Base-by-base conservation (phyloP, 106 monocot genomes). In the Dactylorhiza incarnata region DNA sequence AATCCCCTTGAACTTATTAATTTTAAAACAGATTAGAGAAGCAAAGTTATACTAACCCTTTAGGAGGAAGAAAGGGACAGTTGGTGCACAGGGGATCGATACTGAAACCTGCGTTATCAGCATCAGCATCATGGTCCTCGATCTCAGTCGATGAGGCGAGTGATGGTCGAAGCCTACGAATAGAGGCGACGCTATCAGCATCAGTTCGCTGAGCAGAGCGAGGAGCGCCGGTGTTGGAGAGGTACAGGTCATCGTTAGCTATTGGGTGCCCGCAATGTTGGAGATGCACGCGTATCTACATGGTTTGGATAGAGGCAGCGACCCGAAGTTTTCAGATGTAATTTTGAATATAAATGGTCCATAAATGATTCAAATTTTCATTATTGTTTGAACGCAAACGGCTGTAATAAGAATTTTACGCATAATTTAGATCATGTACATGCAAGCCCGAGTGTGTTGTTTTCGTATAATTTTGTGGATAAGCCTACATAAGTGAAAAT, bases 201-300 rank as follows among this genome's bases (percentile, higher is more conserved):
- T 86, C 72, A 68, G 73, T 80, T 78, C 89, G 75, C 77, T 76
- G 53, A 67, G 81, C 37, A 56, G 89, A 90, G 73, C 85, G 85
- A 81, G 80, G 72, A 71, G 72, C 61, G 67, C 81, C 78, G 62
- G 45, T 45, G 17, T 84, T 77, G 16, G 85, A 85, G 24, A 88
- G 86, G 66, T 96, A 96, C 49, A 96, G 67, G 14, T 55, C 65
- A 74, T 96, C 96, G 83, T 96, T 96, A 24, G 84, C 91, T 76
- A 96, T 93, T 19, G 96, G 89, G 81, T 96, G 81, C 37, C 93
- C 96, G 51, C 77, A 67, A 77, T 89, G 83, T 82, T 96, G 88
- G 49, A 96, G 84, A 79, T 96, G 95, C n/a, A 93, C 95, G 69
- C 96, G 86, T 84, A 96, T 96, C 96, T 96, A 84, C 82, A 89